Base-by-base conservation (phyloP, 2,329 filamentous ascomycete species). In the Clarireedia sp. region DNA sequence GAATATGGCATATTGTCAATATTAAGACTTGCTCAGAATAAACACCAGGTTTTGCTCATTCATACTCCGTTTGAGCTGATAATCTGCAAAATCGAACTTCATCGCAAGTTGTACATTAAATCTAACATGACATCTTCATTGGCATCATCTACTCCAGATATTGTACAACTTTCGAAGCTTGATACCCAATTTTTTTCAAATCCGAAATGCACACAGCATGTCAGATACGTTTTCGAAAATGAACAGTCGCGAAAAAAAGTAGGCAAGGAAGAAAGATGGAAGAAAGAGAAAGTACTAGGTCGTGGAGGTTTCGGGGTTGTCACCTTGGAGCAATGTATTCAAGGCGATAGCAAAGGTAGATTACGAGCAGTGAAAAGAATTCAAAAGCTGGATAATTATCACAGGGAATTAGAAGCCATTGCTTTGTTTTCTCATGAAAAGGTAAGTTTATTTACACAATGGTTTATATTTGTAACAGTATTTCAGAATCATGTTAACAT, bases 351-450 rank as follows among this genome's bases (percentile, higher is more conserved):
- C 29, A 3, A 33, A 14, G 48, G 17, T 8, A n/a, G 29, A 16
- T 19, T 55, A 12, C 56, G 52, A 37, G 56, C 56, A 26, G 56
- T 58, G 7, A 58, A 58, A 37, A 40, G 55, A n/a, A 41, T 51
- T 24, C 6, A 38, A 9, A 55, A 49, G 55, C 17, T 16, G 8
- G 38, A 9, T 21, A 24, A 57, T 17, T 57, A 54, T 23, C 10
- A 46, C 3, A 37, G 48, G n/a, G 56, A 58, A 43, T 37, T 58
- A 10, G 56, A 58, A 24, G 52, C 56, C 1, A 52, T 58, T 38
- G 52, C 48, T 19, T 47, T 52, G 21, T 58, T 58, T n/a, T 58
- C 57, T 17, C 48, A 50, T 17, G 10, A 21, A 17, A 54, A 53
- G 49, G 57, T 58, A 26, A n/a, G 38, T 37, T 6, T 51, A 58